Conservation (phyloP, 1,139 yeast genomes). For the Blastobotrys petasosporus region DNA sequence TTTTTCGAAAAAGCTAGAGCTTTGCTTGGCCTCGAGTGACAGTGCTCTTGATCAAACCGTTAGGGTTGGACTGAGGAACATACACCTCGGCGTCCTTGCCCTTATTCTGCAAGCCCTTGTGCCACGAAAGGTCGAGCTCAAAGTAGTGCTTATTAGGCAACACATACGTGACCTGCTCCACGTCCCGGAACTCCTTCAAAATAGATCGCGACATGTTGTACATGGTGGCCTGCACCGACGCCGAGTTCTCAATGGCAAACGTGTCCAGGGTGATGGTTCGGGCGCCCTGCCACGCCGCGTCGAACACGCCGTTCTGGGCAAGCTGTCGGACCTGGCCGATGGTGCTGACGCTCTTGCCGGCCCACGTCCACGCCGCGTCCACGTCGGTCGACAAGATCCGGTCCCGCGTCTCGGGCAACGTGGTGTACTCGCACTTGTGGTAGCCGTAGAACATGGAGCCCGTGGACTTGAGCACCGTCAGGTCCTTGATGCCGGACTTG, state of each 20-base stretch:
- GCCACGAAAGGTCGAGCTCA: conserved; percentile 72
- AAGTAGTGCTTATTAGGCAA: conserved; percentile 91
- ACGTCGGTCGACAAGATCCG: conserved; percentile 85
- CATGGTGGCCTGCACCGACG: conserved; percentile 95
- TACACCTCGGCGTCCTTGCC: conserved; percentile 65
- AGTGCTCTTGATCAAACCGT: conserved; percentile 81
- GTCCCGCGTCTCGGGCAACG: conserved; percentile 73
- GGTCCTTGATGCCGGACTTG: conserved; percentile 69
- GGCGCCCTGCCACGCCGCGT: conserved; percentile 53
- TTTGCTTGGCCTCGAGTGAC: conserved; percentile 50
- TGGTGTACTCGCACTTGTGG: conserved; percentile 82
- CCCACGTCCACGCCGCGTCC: conserved; percentile 68
- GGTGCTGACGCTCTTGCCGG: conserved; percentile 44
- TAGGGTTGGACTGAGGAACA: conserved; percentile 89
- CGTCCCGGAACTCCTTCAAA: conserved; percentile 49
- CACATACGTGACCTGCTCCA: conserved; percentile 60
- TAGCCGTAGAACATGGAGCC: conserved; percentile 90
- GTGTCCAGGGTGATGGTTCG: conserved; percentile 64
- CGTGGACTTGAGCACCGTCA: conserved; percentile 87
- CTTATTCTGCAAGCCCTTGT: conserved; percentile 62
- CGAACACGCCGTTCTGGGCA: conserved; percentile 61
- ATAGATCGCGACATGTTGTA: conserved; percentile 80
- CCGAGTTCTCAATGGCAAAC: conserved; percentile 79
- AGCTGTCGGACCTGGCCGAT: conserved; percentile 46
- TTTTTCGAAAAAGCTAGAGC: conserved; percentile 14